Evolutionary conservation across 148 eudicot species (phyloP), one percentile per base, ranked within the genome.

Genomic region (Cornus controversa): DNA sequence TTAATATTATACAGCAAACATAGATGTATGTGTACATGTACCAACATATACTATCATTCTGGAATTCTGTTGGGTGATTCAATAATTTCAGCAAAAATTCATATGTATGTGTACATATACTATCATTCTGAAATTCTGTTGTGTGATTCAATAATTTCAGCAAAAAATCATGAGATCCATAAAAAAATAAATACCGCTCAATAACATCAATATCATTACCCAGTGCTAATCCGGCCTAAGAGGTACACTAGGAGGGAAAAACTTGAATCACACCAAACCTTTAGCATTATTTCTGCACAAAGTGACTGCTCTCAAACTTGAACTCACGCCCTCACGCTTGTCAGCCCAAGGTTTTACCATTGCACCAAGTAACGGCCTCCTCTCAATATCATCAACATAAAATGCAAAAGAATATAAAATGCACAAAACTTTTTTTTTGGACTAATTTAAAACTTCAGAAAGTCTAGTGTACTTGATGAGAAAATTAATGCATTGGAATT

Each of bases 381-480:
- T 3, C 25, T 57, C 75, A 72, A 29, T 31, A 28, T 63, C 1
- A 26, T 13, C n/a, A 11, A 15, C 37, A 6, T 63, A 8, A 54
- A 64, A 54, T 74, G 16, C 1, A 29, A 67, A 10, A 1, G 1
- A 40, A 67, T 64, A 64, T 14, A 20, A 14, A 8, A 63, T 6
- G 15, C 14, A 11, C n/a, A 54, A 6, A 25, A 7, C 15, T 40
- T 40, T 50, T 50, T 40, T 40, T 50, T 50, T 50, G 57, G 57
- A 50, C 18, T 26, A 64, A 69, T 74, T 14, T 9, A 47, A 14
- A 75, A 75, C 53, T 42, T 65, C 70, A 64, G 78, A 27, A 31
- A 20, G 13, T 25, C 40, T 24, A 13, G 31, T 29, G 20, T 16
- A 54, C 3, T 40, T 2, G 20, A 16, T 45, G 8, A 45, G 50